phyloP scores from a whole-genome alignment of 805 yeast genomes.

The Wickerhamiella kurtzmanii region DNA sequence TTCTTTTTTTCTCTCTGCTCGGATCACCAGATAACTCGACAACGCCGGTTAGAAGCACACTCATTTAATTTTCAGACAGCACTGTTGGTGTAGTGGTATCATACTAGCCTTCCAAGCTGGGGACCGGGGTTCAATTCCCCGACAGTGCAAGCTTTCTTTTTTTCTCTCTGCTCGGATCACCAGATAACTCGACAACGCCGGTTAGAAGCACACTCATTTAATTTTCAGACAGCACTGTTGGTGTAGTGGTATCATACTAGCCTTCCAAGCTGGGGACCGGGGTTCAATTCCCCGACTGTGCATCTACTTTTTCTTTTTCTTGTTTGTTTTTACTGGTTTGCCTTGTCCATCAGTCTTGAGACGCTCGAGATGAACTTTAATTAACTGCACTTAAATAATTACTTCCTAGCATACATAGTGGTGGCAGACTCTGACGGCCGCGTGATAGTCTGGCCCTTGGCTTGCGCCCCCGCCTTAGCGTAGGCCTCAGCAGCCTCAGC shows the following conservation, averaged over 20 bases:
- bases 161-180: not conserved
- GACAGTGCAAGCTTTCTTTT: constrained; percentile 1
- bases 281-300: constrained; percentile 2
- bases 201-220: too few species aligned
- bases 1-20: not conserved
- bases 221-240: not conserved
- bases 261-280: not conserved
- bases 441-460: too few species aligned
- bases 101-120: not conserved
- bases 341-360: too few species aligned
- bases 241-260: not conserved
- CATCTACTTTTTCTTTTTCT: not conserved
- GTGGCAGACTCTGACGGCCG: too few species aligned
- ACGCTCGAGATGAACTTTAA: too few species aligned
- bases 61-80: not conserved
- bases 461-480: not conserved
- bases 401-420: too few species aligned
- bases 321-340: too few species aligned
- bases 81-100: not conserved
- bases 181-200: too few species aligned
- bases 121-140: not conserved
- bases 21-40: too few species aligned
- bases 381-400: too few species aligned
- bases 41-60: too few species aligned
- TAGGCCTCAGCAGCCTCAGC: constrained; percentile 4